Percentiles rank a stretch among this genome's conserved stretches.
These are phyloP conservation scores for Trichoderma sp. DNA, from an alignment of 2,329 filamentous ascomycete genomes.

Conservation along the genomic window DNA sequence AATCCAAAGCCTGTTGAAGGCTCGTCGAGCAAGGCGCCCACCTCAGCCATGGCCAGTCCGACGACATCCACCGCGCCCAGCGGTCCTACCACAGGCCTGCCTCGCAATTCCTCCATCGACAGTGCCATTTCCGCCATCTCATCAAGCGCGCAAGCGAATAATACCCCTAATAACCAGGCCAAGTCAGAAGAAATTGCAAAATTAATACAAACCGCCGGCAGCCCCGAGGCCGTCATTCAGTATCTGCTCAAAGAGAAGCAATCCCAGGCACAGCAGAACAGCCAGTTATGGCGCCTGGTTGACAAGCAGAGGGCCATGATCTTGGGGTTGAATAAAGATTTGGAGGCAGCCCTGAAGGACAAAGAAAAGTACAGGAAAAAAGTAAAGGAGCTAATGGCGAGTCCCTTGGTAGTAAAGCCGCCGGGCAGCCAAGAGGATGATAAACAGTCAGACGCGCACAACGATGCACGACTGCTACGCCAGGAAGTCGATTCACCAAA, in stretches of 20 bases:
- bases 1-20: slow-evolving; percentile 43
- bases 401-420: slow-evolving; percentile 34
- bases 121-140: slow-evolving; percentile 83
- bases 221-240: slow-evolving; percentile 82
- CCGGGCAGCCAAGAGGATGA: slow-evolving; percentile 23
- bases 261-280: slow-evolving; percentile 81
- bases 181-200: slow-evolving; percentile 71
- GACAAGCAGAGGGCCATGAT: slow-evolving; percentile 97
- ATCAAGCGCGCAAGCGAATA: slow-evolving; percentile 49
- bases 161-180: slow-evolving; percentile 55
- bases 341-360: slow-evolving; percentile 86
- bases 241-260: slow-evolving; percentile 90
- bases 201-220: slow-evolving; percentile 80
- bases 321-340: slow-evolving; percentile 86
- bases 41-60: slow-evolving; percentile 48
- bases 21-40: slow-evolving; percentile 37
- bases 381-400: slow-evolving; percentile 68
- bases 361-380: slow-evolving; percentile 93
- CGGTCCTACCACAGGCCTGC: slow-evolving; percentile 32
- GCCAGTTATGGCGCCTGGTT: slow-evolving; percentile 90
- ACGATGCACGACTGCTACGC: slow-evolving; percentile 23
- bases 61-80: slow-evolving; percentile 40
- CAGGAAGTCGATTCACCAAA: slow-evolving; percentile 26
- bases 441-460: slow-evolving; percentile 6
- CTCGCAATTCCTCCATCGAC: slow-evolving; percentile 85